Evolutionary conservation across 2,329 filamentous ascomycete species (phyloP).

Genomic region (Eutypella sp.): DNA sequence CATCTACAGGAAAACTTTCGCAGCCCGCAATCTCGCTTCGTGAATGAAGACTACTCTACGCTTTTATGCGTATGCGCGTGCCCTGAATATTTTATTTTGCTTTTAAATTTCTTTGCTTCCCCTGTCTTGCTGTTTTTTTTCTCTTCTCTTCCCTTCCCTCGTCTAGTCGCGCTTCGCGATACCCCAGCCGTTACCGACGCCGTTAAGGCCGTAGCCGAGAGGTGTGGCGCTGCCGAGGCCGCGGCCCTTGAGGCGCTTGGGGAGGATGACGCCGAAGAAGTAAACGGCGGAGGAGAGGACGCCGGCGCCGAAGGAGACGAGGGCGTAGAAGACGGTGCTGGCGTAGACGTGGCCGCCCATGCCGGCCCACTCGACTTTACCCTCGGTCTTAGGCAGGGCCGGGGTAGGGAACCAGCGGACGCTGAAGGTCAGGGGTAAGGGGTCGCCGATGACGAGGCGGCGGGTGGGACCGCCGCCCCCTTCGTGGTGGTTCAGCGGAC

Average conservation of each 20-base stretch:
- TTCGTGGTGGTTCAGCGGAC: constrained; percentile 58
- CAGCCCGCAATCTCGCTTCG: too few relatives aligned
- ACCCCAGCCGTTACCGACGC: constrained; percentile 58
- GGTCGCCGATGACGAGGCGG: constrained; percentile 82
- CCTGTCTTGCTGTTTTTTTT: constrained; percentile 1
- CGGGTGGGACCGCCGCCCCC: constrained; percentile 30
- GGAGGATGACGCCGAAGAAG: constrained; percentile 56
- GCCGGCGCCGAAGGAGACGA: constrained; percentile 56
- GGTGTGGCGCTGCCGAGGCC: constrained; percentile 53
- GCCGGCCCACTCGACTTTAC: constrained; percentile 59
- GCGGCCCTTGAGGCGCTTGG: constrained; percentile 45
- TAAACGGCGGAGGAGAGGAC: constrained; percentile 50
- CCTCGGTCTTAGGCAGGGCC: constrained; percentile 62
- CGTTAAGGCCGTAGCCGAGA: constrained; percentile 48
- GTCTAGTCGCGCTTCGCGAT: constrained; percentile 30
- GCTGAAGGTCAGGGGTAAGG: constrained; percentile 70
- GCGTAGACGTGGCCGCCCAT: constrained; percentile 60
- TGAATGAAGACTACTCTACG: too few relatives aligned
- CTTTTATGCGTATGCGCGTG: not conserved
- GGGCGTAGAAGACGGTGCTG: constrained; percentile 58
- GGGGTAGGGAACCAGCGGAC: constrained; percentile 84
- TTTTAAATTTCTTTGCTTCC: not conserved
- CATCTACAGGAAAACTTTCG: too few relatives aligned
- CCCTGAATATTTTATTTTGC: not conserved
- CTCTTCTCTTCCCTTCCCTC: constrained; percentile 43